Evolutionary conservation across 108 stramenopile species (phyloP).

Genomic region (Bacterosira constricta): DNA sequence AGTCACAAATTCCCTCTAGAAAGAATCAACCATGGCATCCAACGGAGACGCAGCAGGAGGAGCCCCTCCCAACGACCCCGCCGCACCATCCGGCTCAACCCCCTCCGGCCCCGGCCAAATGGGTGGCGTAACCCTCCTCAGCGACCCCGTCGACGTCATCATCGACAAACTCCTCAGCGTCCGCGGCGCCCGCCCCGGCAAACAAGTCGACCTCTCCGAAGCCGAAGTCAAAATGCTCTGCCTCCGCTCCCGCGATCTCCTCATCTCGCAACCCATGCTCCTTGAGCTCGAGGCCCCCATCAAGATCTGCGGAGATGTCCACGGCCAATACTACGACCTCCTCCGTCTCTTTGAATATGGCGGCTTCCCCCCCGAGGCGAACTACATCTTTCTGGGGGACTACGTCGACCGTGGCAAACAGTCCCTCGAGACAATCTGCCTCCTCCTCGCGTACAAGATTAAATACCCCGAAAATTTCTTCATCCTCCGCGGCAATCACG

Average conservation of each 20-base stretch:
- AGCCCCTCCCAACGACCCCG: constrained; percentile 36
- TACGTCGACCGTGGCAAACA: constrained; percentile 99
- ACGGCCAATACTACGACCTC: constrained; percentile 97
- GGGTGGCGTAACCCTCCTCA: constrained; percentile 66
- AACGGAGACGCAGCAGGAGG: constrained; percentile 62
- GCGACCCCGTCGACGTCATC: constrained; percentile 88
- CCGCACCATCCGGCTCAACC: background rate
- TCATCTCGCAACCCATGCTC: constrained; percentile 98
- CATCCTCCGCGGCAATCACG: constrained; percentile 98
- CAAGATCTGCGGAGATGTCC: constrained; percentile 98
- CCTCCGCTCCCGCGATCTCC: constrained; percentile 87
- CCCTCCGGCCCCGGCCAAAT: constrained; percentile 5
- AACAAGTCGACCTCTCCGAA: constrained; percentile 89
- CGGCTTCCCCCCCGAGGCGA: constrained; percentile 96
- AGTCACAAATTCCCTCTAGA: too few species aligned
- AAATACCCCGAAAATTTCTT: constrained; percentile 99
- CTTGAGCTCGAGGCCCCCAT: constrained; percentile 97
- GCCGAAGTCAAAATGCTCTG: constrained; percentile 95
- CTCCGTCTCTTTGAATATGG: constrained; percentile 98
- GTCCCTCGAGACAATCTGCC: constrained; percentile 96
- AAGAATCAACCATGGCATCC: constrained; percentile 30
- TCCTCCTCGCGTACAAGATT: constrained; percentile 98
- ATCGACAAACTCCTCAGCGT: constrained; percentile 91
- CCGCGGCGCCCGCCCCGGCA: constrained; percentile 88
- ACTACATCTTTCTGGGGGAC: constrained; percentile 98